Conservation (phyloP, 192 early-diverging fungal genomes). For the Entomortierella lignicola region DNA sequence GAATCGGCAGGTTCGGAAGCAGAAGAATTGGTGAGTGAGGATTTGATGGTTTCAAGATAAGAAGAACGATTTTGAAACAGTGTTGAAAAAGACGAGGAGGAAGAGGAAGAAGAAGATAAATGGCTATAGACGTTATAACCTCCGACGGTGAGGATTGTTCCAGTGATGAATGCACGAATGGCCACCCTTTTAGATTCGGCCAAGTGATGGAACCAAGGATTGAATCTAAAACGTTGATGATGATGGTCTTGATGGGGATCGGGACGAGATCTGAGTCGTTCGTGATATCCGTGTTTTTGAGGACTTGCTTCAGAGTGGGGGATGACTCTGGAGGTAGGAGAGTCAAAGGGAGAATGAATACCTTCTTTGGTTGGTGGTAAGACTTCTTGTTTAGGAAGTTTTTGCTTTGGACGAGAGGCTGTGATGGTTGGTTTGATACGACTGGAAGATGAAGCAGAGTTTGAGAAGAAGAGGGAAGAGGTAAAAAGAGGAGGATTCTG, state of each 20-base stretch:
- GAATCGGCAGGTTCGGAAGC: neutral
- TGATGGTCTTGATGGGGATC: conserved; percentile 4
- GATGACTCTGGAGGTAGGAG: neutral
- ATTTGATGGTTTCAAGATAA: neutral
- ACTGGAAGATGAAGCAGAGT: conserved; percentile 1
- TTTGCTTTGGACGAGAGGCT: conserved; percentile 10
- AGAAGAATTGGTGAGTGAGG: conserved; percentile 9
- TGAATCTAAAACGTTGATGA: conserved; percentile 19
- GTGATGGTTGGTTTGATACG: conserved; percentile 26
- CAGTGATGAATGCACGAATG: conserved; percentile 20
- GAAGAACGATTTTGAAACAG: neutral
- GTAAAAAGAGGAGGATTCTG: neutral
- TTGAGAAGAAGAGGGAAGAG: conserved; percentile 15
- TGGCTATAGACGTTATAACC: conserved; percentile 7
- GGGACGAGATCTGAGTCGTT: conserved; percentile 3
- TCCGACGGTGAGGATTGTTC: neutral
- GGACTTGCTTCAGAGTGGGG: neutral
- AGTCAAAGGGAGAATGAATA: neutral
- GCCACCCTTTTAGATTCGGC: conserved; percentile 4
- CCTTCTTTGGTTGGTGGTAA: conserved; percentile 5
- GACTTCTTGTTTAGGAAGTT: conserved; percentile 3
- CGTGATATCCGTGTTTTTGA: conserved; percentile 12
- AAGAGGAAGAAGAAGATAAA: too few species aligned
- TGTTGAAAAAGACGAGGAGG: too few species aligned
- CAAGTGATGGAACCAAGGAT: conserved; percentile 17